Conservation (phyloP, 257 asterid genomes). For the Coffea canephora region DNA sequence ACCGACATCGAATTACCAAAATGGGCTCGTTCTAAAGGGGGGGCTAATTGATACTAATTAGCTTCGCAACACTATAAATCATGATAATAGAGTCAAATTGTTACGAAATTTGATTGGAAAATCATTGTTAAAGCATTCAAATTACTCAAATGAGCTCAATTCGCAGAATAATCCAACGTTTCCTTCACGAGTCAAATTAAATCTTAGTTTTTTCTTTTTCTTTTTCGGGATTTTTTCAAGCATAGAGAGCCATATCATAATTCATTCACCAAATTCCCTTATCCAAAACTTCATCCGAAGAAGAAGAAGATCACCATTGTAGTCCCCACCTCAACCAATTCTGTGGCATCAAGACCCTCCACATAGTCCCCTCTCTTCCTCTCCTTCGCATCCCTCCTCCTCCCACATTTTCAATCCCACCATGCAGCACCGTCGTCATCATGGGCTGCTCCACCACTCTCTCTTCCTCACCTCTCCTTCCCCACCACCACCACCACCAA, state of each 20-base stretch:
- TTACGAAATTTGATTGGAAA: no score
- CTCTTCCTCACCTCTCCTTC: constrained; percentile 29
- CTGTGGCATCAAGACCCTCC: constrained; percentile 41
- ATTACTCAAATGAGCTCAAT: no score
- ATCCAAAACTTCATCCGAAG: not conserved
- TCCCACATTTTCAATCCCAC: constrained; percentile 31
- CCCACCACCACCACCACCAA: constrained; percentile 19
- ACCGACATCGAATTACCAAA: no score
- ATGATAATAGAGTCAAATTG: no score
- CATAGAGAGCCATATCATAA: no score
- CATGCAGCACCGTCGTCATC: constrained; percentile 49
- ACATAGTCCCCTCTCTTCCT: constrained; percentile 21
- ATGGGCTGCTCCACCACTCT: constrained; percentile 57
- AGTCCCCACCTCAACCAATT: constrained; percentile 21
- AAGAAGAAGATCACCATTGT: not conserved
- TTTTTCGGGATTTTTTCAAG: no score
- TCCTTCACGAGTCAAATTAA: no score
- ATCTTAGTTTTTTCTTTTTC: no score
- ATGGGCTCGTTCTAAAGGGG: no score
- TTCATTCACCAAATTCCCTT: not conserved
- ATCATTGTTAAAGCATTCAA: no score
- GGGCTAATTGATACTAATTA: not conserved
- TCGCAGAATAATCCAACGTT: not conserved
- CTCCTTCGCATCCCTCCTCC: not conserved
- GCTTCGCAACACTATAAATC: no score